phyloP scores from a whole-genome alignment of 139 green algal genomes.

The Desmodesmus armatus region DNA sequence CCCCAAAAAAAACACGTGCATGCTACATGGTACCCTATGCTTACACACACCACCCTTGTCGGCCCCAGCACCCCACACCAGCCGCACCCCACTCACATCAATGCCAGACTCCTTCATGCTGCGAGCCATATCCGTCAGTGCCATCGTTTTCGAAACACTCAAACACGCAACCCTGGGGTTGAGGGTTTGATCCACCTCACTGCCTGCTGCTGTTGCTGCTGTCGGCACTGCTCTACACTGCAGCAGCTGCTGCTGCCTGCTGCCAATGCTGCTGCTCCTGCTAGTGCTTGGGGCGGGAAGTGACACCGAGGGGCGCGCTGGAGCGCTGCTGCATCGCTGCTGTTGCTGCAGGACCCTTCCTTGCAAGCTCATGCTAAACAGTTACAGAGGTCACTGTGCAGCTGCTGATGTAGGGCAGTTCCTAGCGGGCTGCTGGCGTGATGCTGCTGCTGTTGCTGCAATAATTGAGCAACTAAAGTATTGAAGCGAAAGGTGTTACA shows the following conservation, averaged over 20 bases:
- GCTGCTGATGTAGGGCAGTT: neutral
- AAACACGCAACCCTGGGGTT: constrained; percentile 85
- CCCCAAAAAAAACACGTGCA: too few relatives aligned
- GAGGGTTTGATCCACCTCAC: constrained; percentile 75
- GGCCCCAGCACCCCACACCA: neutral
- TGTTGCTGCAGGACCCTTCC: constrained; percentile 14
- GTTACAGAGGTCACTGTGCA: neutral
- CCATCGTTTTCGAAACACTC: constrained; percentile 93
- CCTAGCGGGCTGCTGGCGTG: too few relatives aligned
- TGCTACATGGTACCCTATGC: too few relatives aligned
- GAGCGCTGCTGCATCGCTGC: neutral
- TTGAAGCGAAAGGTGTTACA: too few relatives aligned
- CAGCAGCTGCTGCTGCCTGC: constrained; percentile 9
- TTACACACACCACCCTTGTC: too few relatives aligned
- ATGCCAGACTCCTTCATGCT: constrained; percentile 80
- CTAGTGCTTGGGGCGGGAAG: too few relatives aligned
- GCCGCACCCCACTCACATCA: constrained; percentile 67
- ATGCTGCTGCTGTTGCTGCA: neutral
- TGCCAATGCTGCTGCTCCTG: neutral
- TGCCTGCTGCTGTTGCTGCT: neutral
- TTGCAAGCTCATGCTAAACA: too few relatives aligned
- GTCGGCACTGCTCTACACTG: neutral
- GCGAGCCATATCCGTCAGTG: constrained; percentile 91
- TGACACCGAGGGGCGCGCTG: neutral
- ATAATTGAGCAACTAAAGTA: too few relatives aligned